These are phyloP conservation scores for Bipolaris bicolor DNA, from an alignment of 2,329 filamentous ascomycete genomes.

Conservation along the genomic window DNA sequence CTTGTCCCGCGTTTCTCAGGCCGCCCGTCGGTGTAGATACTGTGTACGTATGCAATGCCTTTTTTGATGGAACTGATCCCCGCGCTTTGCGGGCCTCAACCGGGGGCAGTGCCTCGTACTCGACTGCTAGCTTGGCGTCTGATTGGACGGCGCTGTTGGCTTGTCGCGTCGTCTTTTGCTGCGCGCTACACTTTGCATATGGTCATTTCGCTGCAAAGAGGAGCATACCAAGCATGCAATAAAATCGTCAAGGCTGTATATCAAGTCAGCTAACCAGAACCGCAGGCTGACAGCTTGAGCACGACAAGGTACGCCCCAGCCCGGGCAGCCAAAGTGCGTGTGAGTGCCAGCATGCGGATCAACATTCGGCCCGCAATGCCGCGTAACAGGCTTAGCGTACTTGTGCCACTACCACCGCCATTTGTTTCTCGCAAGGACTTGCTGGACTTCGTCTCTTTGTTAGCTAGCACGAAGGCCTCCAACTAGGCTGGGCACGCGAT, in stretches of 20 bases:
- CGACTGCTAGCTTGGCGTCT: background rate
- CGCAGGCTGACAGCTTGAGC: background rate
- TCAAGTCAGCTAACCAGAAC: background rate
- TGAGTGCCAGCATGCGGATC: background rate
- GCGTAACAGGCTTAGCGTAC: background rate
- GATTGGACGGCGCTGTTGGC: background rate
- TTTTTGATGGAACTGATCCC: background rate
- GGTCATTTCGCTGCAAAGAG: background rate
- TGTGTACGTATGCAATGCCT: no score
- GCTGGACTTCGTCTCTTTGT: constrained; percentile 5
- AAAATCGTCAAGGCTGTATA: background rate
- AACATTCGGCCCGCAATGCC: background rate
- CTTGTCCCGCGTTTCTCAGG: background rate
- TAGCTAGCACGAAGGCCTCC: background rate
- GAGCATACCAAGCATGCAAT: background rate
- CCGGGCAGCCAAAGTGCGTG: background rate
- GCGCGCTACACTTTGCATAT: background rate
- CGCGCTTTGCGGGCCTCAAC: background rate
- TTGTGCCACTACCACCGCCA: background rate
- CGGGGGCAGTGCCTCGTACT: background rate
- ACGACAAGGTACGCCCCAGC: background rate
- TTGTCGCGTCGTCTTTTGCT: background rate
- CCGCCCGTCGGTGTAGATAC: background rate
- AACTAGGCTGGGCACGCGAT: background rate
- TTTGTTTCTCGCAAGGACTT: background rate